These are phyloP conservation scores for Ramalina intermedia DNA, from an alignment of 495 filamentous ascomycete genomes.

Conservation along the genomic window DNA sequence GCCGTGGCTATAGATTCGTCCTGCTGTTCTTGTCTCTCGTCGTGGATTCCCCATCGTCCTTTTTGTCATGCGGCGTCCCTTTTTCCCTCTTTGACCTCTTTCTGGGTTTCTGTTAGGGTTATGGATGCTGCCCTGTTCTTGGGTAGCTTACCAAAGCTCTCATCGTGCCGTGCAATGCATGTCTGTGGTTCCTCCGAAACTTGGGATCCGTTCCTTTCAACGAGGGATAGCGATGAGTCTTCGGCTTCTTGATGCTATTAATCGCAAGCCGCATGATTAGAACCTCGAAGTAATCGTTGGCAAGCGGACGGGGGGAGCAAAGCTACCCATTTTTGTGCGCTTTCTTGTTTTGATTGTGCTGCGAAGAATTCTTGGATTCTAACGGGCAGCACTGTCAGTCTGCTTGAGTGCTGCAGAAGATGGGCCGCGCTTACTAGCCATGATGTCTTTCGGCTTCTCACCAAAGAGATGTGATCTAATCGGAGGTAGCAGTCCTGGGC, in stretches of 20 bases:
- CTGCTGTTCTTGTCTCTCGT: constrained; percentile 15
- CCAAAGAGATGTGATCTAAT: too few species aligned
- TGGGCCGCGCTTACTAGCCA: constrained; percentile 6
- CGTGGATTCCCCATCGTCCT: constrained; percentile 16
- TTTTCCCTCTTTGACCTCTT: constrained; percentile 96
- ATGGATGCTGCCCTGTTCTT: neutral
- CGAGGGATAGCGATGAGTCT: constrained; percentile 96
- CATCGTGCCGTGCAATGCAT: constrained; percentile 96
- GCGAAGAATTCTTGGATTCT: constrained; percentile 99
- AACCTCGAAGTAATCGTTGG: neutral
- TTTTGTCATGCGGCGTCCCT: constrained; percentile 62
- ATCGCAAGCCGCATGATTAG: constrained; percentile 15
- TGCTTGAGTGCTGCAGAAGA: neutral
- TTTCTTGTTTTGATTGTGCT: constrained; percentile 95
- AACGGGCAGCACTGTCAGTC: constrained; percentile 1
- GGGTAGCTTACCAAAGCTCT: constrained; percentile 76
- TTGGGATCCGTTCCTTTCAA: constrained; percentile 98
- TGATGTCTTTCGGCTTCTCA: neutral
- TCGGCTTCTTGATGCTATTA: constrained; percentile 96
- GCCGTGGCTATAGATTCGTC: neutral
- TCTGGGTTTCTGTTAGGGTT: constrained; percentile 50
- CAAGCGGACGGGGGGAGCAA: constrained; percentile 1
- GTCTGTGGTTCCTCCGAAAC: constrained; percentile 98
- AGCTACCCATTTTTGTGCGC: constrained; percentile 92
- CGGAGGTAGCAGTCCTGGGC: too few species aligned